Evolutionary conservation across 139 green algal genomes (phyloP), one percentile per base, ranked within the genome.

Genomic region (Mesotaenium endlicherianum): DNA sequence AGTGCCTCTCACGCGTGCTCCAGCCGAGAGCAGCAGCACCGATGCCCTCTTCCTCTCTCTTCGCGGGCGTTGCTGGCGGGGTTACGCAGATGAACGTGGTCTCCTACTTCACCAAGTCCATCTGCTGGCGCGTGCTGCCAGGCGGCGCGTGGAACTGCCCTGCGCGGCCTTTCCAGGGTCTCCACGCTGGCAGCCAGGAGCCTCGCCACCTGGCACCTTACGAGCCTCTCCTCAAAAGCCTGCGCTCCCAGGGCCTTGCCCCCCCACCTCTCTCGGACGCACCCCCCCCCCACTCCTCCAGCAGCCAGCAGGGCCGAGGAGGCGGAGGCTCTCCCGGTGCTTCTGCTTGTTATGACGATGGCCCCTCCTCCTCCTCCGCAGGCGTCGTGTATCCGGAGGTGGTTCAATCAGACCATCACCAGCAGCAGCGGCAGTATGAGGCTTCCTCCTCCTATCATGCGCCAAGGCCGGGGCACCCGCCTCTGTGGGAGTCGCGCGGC

Each of bases 171-270:
- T 84, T 53, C 57, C 80, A 86, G 72, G 80, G 70, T 1, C 70
- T 86, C 16, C 78, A 85, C 42, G 14, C 69, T 34, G 78, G 78
- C 34, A 80, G 42, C 47, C 42, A 82, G 49, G 68, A 85, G 11
- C 68, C 78, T 26, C 45, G 78, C 38, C 49, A 80, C 34, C 34
- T 85, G 40, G 11, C 64, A 16, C 40, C 20, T 26, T 85, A 85
- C 67, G 67, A 70, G 34, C 8, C 60, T 1, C 49, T 77, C 49
- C 40, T 82, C 20, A 42, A 58, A 34, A 43, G 20, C 38, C 57
- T 74, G 34, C n/a, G 20, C 11, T 31, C n/a, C 14, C 36, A 39
- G 1, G 75, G 49, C 3, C n/a, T 82, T 17, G 75, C 26, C 42
- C 38, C 75, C 47, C 40, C 45, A 26, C 43, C 75, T 70, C 60